Base-by-base conservation (phyloP, 345 rosid genomes). In the Noccaea caerulescens region DNA sequence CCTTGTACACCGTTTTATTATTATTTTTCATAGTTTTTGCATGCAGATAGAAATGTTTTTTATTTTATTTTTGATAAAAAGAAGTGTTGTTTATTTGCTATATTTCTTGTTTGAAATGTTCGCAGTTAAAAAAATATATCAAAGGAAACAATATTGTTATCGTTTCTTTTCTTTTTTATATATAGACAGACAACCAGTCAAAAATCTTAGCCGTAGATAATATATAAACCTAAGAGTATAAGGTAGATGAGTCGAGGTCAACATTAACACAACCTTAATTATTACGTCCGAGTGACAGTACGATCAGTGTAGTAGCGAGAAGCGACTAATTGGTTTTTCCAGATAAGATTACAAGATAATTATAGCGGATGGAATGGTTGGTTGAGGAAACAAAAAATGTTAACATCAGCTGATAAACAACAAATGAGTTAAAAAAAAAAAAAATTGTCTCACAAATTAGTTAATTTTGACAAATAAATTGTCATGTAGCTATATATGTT, bases 381-480 rank as follows among this genome's bases (percentile, higher is more conserved):
- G 70, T 55, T 37, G 64, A 63, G 64, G 14, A 56, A 46, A 39
- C 41, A n/a, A 23, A 60, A 46, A 54, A 16, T 38, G 71, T 55
- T 72, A 55, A 56, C 71, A 46, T 72, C 76, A 36, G 1, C 13
- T 55, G 64, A 64, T 72, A 54, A 63, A 55, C 38, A 65, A 56
- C 27, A 57, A 65, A 56, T 42, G 42, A 55, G 39, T 55, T 63
- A 55, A 13, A 27, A 2, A 27, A 2, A 27, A 20, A 20, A 20
- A 27, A 3, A 27, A 2, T 0, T 52, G 34, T 49, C 39, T 54
- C 39, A 10, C 43, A 30, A 62, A 63, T 53, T 32, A 54, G 25
- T 54, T 63, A 49, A 72, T 46, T 37, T 64, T 56, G 63, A 57
- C 56, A 56, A 56, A 36, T 4, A 45, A 52, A 34, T 37, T 55